Base-by-base conservation (phyloP, 345 rosid genomes). In the Geranium rotundifolium region DNA sequence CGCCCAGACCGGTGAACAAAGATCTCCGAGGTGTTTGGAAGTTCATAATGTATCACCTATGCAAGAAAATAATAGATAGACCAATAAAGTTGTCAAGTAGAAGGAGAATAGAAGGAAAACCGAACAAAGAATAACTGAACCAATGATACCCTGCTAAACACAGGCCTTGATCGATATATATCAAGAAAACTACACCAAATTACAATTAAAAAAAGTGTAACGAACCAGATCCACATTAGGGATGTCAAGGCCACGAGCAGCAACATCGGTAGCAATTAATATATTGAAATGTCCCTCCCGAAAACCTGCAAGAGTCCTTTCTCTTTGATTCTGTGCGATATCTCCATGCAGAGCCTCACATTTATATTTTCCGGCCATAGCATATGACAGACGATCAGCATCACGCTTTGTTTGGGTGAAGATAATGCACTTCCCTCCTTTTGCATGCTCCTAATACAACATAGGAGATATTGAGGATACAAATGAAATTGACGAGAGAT, bases 301-400 rank as follows among this genome's bases (percentile, higher is more conserved):
- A 60, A 95, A 95, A 71, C 88, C 93, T 69, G 89, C 67, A 65
- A 90, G 96, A 19, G 97, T 95, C 68, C 96, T 84, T 77, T 95
- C 97, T 68, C 97, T 81, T 73, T 84, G 87, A 71, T 66, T 72
- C 60, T 95, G 99, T 3, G 97, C 85, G 65, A 95, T 95, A 67
- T 95, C 99, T 56, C 99, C 97, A 68, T 95, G 99, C 67, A 95
- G 79, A 66, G 99, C 89, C 77, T 90, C 96, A 23, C 99, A 95
- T 70, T 56, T 84, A 62, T 60, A 77, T 64, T 63, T 86, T 71
- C 76, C 80, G 14, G 82, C 81, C 91, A 95, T 75, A 19, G 88
- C 89, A 86, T 78, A 67, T 12, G 97, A 75, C 71, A 95, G 82
- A 29, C 88, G 79, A 67, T 95, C 99, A 19, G 95, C 97, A 74